Base-by-base conservation (phyloP, 2,329 filamentous ascomycete species). In the Helminthosporium solani region DNA sequence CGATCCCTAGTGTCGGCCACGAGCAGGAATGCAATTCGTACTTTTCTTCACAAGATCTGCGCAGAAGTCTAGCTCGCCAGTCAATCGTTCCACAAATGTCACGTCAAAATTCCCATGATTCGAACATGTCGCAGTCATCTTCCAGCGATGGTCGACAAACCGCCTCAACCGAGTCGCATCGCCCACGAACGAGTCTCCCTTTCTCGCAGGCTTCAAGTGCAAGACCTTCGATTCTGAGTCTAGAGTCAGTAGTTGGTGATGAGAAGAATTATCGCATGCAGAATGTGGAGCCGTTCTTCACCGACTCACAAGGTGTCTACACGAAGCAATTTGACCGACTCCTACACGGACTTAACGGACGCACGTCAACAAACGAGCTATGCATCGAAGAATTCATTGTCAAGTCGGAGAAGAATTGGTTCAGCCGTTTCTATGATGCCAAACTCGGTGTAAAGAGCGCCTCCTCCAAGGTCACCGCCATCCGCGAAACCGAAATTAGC, bases 391-490 rank as follows among this genome's bases (percentile, higher is more conserved):
- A 83, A 33, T 86, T 80, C 61, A 70, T 87, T 11, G 76, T 79
- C 49, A 81, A 81, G 59, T 83, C 80, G 19, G 83, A 87, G 65
- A 85, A 85, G 72, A 76, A 82, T 52, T 87, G 84, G 84, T 86
- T 83, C 35, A 39, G 44, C 8, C 52, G 54, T 6, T 52, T 58
- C 48, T 47, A 53, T 18, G 40, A 55, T 31, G 54, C 54, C 4
- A 58, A 56, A 28, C 54, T 58, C 3, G 50, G 52, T 16, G 28
- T 56, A 21, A 58, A 55, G 34, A 19, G 36, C 20, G 31, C 44
- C 1, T 44, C 46, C 18, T 21, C 28, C 4, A 49, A 53, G 19
- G 37, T 40, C 9, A 40, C 43, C 20, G 35, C 21, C 3, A 16
- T 47, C 3, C 35, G 33, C 1, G 40, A 41, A 5, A 30, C 42